Evolutionary conservation across 1,284 basidiomycete species (phyloP).

Genomic region (Boletus semigastroideus): DNA sequence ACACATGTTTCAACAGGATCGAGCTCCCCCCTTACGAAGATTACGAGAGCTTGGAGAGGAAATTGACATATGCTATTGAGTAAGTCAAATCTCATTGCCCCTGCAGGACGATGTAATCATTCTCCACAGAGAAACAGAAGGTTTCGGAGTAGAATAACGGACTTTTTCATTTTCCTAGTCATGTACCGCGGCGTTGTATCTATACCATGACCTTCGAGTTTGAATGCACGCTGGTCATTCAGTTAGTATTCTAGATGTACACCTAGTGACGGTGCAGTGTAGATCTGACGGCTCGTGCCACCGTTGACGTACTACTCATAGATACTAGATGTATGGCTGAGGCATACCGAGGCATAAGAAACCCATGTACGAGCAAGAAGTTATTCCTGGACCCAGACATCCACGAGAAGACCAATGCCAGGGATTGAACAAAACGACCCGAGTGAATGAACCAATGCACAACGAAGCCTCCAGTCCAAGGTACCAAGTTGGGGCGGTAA

Average conservation of each 20-base stretch:
- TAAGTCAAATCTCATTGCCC: slow-evolving; percentile 38
- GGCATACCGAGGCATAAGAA: no score
- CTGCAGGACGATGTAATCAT: slow-evolving; percentile 1
- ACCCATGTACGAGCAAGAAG: no score
- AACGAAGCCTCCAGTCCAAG: no score
- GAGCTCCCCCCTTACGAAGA: slow-evolving; percentile 92
- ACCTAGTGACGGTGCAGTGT: no score
- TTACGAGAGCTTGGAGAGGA: slow-evolving; percentile 87
- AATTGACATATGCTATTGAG: slow-evolving; percentile 90
- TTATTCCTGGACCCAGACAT: no score
- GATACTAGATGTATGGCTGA: no score
- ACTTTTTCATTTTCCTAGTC: slow-evolving; percentile 5
- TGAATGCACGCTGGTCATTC: slow-evolving; percentile 1
- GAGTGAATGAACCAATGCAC: no score
- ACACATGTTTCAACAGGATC: slow-evolving; percentile 91
- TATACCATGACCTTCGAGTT: slow-evolving; percentile 9
- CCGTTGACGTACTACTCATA: no score
- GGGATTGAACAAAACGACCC: no score
- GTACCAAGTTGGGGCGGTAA: no score
- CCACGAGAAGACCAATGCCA: no score
- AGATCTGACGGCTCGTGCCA: no score
- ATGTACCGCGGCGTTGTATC: slow-evolving; percentile 10
- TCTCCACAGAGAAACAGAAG: slow-evolving; percentile 56
- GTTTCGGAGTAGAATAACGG: slow-evolving; percentile 42
- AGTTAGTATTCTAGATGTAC: background rate